These are phyloP conservation scores for Lactifluus volemus DNA, from an alignment of 768 basidiomycete species.

Conservation along the genomic window DNA sequence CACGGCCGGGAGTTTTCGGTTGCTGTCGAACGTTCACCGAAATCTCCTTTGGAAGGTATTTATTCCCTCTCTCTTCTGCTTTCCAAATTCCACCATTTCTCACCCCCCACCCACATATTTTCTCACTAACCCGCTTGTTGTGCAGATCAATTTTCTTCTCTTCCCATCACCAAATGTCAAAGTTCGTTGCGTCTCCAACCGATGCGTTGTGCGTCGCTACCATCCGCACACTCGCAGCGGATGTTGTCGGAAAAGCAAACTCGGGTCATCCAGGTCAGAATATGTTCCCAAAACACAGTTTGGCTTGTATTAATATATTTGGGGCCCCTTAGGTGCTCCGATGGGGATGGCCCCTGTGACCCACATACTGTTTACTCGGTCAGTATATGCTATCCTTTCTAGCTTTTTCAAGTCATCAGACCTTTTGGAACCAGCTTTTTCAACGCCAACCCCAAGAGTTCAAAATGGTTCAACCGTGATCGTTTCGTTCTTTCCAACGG, in stretches of 20 bases:
- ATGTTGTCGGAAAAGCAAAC: conserved; percentile 80
- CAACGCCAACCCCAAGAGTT: conserved; percentile 80
- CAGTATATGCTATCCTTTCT: conserved; percentile 34
- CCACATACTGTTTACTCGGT: conserved; percentile 73
- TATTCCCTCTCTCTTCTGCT: conserved; percentile 7
- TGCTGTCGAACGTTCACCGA: background rate
- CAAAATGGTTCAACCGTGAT: conserved; percentile 94
- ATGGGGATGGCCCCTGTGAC: conserved; percentile 89
- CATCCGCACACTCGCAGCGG: conserved; percentile 68
- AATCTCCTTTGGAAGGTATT: background rate
- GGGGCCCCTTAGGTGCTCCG: conserved; percentile 56
- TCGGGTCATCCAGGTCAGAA: conserved; percentile 81
- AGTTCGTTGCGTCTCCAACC: conserved; percentile 29
- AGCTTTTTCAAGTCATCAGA: conserved; percentile 2
- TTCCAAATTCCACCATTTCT: conserved; percentile 6
- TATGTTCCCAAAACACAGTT: background rate
- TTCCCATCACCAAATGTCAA: conserved; percentile 28
- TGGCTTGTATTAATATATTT: background rate
- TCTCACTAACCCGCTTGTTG: background rate
- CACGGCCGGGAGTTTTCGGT: background rate
- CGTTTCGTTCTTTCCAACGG: conserved; percentile 96
- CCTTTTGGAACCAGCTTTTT: conserved; percentile 49
- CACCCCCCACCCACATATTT: conserved; percentile 12
- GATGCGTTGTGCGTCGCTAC: conserved; percentile 60
- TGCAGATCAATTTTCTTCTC: background rate